Conservation (phyloP, 2,329 filamentous ascomycete genomes). For the Sporothrix brunneoviolacea region DNA sequence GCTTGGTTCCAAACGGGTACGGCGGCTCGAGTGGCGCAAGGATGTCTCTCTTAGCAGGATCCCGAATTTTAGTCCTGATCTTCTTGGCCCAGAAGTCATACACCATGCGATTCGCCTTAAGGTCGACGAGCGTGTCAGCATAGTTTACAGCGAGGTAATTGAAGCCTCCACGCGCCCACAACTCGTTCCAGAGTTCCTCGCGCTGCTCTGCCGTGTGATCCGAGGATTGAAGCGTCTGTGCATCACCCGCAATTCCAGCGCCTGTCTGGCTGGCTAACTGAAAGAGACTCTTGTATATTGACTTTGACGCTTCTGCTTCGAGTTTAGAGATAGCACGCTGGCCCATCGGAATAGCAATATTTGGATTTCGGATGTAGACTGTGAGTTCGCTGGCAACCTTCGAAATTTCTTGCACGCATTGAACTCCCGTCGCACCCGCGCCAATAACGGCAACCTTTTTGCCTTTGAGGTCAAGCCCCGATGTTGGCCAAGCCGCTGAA, state of each 20-base stretch:
- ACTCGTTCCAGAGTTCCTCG: constrained; percentile 34
- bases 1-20: constrained; percentile 41
- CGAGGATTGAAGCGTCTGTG: constrained; percentile 35
- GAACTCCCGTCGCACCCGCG: constrained; percentile 18
- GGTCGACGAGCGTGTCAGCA: constrained; percentile 23
- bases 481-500: constrained; percentile 14
- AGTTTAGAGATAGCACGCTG: constrained; percentile 38
- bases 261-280: too few relatives aligned
- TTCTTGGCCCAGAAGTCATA: constrained; percentile 29
- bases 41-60: constrained; percentile 22
- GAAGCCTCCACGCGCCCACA: constrained; percentile 29
- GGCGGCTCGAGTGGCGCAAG: constrained; percentile 40
- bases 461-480: background rate
- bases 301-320: constrained; percentile 35
- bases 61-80: constrained; percentile 27
- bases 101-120: constrained; percentile 25
- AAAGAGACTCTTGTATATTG: constrained; percentile 35
- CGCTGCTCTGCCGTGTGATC: constrained; percentile 35
- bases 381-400: constrained; percentile 30
- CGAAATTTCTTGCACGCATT: constrained; percentile 21
- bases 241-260: too few relatives aligned
- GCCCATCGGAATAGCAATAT: constrained; percentile 51
- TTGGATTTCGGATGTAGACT: constrained; percentile 55
- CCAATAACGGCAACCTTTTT: constrained; percentile 19
- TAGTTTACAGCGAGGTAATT: constrained; percentile 11